These are phyloP conservation scores for Tolypocladium pustulatum DNA, from an alignment of 2,329 filamentous ascomycete species.

Conservation along the genomic window DNA sequence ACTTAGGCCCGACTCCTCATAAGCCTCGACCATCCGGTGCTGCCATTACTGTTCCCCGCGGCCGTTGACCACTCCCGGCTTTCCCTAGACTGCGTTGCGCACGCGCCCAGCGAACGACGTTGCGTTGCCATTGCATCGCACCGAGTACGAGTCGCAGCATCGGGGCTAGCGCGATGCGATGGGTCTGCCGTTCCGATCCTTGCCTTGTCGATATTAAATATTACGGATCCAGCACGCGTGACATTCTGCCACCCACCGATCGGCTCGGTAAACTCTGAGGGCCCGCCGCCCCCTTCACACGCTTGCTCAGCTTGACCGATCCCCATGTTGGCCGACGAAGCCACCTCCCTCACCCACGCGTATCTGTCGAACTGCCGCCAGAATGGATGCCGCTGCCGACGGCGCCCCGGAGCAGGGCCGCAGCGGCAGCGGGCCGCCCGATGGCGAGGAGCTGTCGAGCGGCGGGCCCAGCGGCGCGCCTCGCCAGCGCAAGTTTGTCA, in stretches of 20 bases:
- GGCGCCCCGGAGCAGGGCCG: background rate
- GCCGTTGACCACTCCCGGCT: background rate
- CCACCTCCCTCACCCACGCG: background rate
- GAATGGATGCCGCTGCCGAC: background rate
- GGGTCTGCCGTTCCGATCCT: background rate
- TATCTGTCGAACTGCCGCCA: background rate
- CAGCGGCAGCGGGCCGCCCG: background rate
- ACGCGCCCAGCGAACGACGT: too few relatives aligned
- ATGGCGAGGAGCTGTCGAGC: background rate
- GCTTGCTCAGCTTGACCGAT: background rate
- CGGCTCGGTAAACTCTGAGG: background rate
- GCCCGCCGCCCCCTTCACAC: background rate
- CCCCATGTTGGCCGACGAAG: background rate
- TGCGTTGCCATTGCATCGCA: background rate
- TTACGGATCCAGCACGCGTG: background rate
- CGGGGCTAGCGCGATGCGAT: background rate
- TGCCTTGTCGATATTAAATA: background rate
- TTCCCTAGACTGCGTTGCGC: background rate
- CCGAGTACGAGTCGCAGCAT: background rate
- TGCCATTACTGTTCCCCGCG: too few relatives aligned
- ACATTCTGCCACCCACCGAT: background rate
- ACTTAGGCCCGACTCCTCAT: background rate
- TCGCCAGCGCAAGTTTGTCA: slow-evolving; percentile 24
- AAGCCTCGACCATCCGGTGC: background rate
- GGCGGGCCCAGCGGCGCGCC: background rate